Percentiles rank a stretch among this genome's conserved stretches.
phyloP scores from a whole-genome alignment of 106 monocot genomes.

The Posidonia australis region DNA sequence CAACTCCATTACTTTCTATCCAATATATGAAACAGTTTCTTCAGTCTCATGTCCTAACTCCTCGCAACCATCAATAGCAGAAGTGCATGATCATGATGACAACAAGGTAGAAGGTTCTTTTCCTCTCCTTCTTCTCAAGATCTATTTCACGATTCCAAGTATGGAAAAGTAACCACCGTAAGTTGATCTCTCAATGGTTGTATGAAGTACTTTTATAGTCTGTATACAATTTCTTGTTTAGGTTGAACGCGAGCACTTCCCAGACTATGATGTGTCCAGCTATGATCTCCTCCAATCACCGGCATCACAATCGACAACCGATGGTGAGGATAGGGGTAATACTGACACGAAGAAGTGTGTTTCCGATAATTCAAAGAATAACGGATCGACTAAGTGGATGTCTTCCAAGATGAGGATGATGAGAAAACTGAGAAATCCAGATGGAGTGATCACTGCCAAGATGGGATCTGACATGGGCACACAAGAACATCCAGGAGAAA shows the following conservation, averaged over 20 bases:
- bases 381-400: conserved; percentile 4
- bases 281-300: background rate
- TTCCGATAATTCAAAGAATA: background rate
- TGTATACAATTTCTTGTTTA: background rate
- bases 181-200: background rate
- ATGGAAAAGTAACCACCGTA: background rate
- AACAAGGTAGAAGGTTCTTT: background rate
- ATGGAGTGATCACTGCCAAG: background rate
- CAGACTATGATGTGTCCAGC: background rate
- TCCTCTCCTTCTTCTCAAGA: background rate
- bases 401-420: conserved; percentile 16
- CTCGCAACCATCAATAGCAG: background rate
- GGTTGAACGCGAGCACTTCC: conserved; percentile 1
- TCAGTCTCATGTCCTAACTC: background rate
- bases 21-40: conserved; percentile 1
- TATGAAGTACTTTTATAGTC: background rate
- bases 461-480: background rate
- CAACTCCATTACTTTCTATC: background rate
- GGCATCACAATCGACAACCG: background rate
- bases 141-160: background rate
- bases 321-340: too few species aligned
- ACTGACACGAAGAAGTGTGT: background rate
- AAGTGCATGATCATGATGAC: background rate
- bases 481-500: background rate
- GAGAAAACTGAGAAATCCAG: conserved; percentile 11